Base-by-base conservation (phyloP, 169 alveolate genomes). In the Plasmodium billcollinsi region DNA sequence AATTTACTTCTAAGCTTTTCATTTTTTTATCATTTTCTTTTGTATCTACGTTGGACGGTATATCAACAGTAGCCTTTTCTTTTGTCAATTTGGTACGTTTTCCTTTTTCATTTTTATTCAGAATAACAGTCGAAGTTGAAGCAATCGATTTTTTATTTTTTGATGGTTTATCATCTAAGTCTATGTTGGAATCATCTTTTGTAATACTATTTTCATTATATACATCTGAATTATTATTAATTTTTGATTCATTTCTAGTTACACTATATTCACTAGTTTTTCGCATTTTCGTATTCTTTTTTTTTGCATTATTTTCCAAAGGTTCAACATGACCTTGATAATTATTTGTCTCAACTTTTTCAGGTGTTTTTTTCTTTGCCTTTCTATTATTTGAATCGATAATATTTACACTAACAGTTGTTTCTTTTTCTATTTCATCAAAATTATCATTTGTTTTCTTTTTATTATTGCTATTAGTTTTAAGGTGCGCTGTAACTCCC, bases 1-100 rank as follows among this genome's bases (percentile, higher is more conserved):
- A 56, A 83, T 18, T 24, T 20, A 26, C 91, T 15, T 83, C 91
- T 14, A 26, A 47, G 24, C 6, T 54, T 83, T 78, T 83, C 15
- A n/a, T 63, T 73, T 56, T 83, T 49, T 61, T 83, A 9, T 61
- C 90, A 80, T 18, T 50, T 47, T 83, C 91, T 72, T 83, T 83
- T 39, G 83, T 56, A 15, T 83, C 91, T 56, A 83, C 2, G 33
- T 66, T 83, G 11, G 85, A 83, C 4, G 80, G 9, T 12, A 83
- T 5, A 18, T 56, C 90, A 8, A 15, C 4, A 61, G 18, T 52
- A 12, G 39, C 33, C 1, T 8, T 67, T 18, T 78, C 80, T 33
- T 56, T 78, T 33, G 66, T 78, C 18, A 50, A n/a, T 66, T 21
- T 65, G 45, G 45, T 50, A 49, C 61, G 56, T 78, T 70, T 78